phyloP scores from a whole-genome alignment of 768 basidiomycete species.

The Lyophyllum semitale region DNA sequence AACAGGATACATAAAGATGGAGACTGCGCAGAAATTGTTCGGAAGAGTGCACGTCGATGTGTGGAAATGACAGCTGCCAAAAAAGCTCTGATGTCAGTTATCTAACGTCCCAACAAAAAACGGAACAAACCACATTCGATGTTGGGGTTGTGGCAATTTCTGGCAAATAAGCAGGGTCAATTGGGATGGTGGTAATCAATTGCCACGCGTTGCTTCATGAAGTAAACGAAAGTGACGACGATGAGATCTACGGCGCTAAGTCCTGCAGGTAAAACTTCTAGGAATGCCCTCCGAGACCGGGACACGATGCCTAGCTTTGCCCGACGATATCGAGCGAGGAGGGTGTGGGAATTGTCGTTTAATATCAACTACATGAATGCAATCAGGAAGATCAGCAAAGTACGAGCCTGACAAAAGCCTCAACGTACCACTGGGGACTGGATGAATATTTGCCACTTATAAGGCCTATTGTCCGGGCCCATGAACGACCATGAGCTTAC shows the following conservation, averaged over 20 bases:
- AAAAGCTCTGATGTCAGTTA: not conserved
- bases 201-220: slow-evolving; percentile 23
- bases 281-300: slow-evolving; percentile 30
- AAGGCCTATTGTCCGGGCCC: slow-evolving; percentile 33
- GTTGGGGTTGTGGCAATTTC: not conserved
- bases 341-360: slow-evolving; percentile 26
- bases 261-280: slow-evolving; percentile 32
- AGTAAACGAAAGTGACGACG: slow-evolving; percentile 30
- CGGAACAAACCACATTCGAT: not conserved
- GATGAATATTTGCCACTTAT: slow-evolving; percentile 41
- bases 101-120: not conserved
- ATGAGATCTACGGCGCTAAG: slow-evolving; percentile 26
- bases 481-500: slow-evolving; percentile 37
- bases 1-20: too few relatives aligned
- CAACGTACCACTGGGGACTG: slow-evolving; percentile 35
- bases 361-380: slow-evolving; percentile 31
- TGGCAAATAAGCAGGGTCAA: not conserved
- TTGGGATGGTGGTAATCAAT: slow-evolving; percentile 11
- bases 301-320: slow-evolving; percentile 34
- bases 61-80: too few relatives aligned
- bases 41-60: too few relatives aligned
- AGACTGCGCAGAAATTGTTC: too few relatives aligned
- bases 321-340: slow-evolving; percentile 29
- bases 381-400: not conserved
- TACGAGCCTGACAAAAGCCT: not conserved